Base-by-base conservation (phyloP, 768 basidiomycete species). In the Amanita phalloides region DNA sequence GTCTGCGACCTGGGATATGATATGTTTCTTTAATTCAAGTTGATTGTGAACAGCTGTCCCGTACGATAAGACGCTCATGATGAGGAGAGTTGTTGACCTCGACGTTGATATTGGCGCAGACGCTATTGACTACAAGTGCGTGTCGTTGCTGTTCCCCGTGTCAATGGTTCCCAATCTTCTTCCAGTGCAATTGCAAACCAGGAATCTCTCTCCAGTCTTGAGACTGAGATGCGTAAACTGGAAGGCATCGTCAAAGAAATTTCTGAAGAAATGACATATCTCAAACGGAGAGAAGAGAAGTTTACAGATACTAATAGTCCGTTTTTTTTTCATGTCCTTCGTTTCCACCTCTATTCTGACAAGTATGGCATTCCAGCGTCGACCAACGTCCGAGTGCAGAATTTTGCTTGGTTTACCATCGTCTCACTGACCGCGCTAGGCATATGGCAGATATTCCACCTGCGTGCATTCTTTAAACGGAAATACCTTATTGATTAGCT, bases 31-130 rank as follows among this genome's bases (percentile, higher is more conserved):
- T 21, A 28, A 20, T 7, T 50, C 55, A 49, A 45, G 23, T 26
- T 28, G 36, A 35, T 9, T 37, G 51, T 54, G 36, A 13, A 25
- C 52, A 83, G 82, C 73, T 17, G 66, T 76, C 17, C 67, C 72
- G 21, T 61, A 63, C 43, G 72, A 75, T 23, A 68, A 82, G 48
- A 71, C 71, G 2, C 61, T 67, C 30, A 75, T 77, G 51, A 70
- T 80, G 57, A 67, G 72, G 37, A 78, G 91, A 13, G 78, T 87
- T 37, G 67, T 99, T 55, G 95, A 99, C 72, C 71, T 98, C 53
- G 96, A 99, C 62, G 80, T 98, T 35, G 96, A 99, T 62, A 94
- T 99, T 65, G 96, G 96, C 32, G 94, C 95, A 10, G 95, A 98
- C 61, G 96, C 96, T 1, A 86, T 98, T 35, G 96, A 99, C 69